Conservation (phyloP, 768 basidiomycete genomes). For the Sistotremastrum niveocremeum region DNA sequence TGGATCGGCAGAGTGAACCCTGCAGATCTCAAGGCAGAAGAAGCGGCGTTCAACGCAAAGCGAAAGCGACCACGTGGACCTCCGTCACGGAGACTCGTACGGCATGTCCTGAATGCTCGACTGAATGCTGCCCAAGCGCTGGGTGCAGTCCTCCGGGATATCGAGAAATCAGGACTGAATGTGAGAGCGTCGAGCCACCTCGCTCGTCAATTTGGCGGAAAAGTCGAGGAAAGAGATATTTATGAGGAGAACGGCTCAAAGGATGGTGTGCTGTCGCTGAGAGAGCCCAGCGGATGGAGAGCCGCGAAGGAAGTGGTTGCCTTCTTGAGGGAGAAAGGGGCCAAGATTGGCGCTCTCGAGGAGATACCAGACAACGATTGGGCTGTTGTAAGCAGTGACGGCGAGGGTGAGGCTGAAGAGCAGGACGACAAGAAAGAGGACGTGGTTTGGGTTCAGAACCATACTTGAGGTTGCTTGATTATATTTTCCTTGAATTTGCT, state of each 20-base stretch:
- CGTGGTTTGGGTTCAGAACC: constrained; percentile 17
- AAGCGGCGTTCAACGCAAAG: constrained; percentile 2
- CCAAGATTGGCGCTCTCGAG: constrained; percentile 44
- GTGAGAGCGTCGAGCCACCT: constrained; percentile 39
- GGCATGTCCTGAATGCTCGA: constrained; percentile 81
- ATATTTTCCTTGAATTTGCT: no score
- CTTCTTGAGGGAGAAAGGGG: constrained; percentile 60
- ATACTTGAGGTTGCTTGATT: neutral
- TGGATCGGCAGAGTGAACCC: constrained; percentile 45
- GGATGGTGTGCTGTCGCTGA: constrained; percentile 10
- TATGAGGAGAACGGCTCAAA: constrained; percentile 9
- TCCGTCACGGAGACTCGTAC: constrained; percentile 72
- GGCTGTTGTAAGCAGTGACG: constrained; percentile 52
- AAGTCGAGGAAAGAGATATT: constrained; percentile 21
- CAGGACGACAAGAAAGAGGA: constrained; percentile 13
- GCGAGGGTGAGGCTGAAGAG: constrained; percentile 26
- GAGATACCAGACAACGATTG: constrained; percentile 48
- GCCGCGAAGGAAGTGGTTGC: constrained; percentile 55
- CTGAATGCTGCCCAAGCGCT: constrained; percentile 69
- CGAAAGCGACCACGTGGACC: constrained; percentile 29
- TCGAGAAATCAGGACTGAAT: constrained; percentile 31
- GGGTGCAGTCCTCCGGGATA: constrained; percentile 53
- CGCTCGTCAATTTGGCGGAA: constrained; percentile 27
- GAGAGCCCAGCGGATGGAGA: constrained; percentile 38
- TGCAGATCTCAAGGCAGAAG: constrained; percentile 8